Conservation (phyloP, 768 basidiomycete species). For the Calocera cornea region DNA sequence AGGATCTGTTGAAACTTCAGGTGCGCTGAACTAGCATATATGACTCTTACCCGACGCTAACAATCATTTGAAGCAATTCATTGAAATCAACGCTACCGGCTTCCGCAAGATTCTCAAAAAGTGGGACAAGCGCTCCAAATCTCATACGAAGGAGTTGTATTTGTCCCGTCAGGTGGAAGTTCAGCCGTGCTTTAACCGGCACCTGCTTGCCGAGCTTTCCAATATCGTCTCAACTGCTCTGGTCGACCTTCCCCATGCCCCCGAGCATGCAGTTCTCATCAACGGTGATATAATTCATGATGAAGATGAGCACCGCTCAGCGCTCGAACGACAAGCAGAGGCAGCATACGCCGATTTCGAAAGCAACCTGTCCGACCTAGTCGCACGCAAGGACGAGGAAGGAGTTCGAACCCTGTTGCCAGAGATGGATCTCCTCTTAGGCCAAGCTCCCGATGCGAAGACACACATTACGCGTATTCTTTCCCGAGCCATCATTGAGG, state of each 20-base stretch:
- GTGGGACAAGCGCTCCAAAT: slow-evolving; percentile 93
- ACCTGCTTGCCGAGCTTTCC: slow-evolving; percentile 81
- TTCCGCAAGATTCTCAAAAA: slow-evolving; percentile 97
- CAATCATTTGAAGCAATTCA: slow-evolving; percentile 55
- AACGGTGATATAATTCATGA: slow-evolving; percentile 46
- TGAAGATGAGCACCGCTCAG: slow-evolving; percentile 26
- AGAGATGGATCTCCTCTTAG: slow-evolving; percentile 52
- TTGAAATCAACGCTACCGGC: slow-evolving; percentile 93
- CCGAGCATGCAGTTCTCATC: slow-evolving; percentile 64
- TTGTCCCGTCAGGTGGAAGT: slow-evolving; percentile 93
- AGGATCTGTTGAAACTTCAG: slow-evolving; percentile 90
- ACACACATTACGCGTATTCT: slow-evolving; percentile 77
- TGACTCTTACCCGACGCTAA: neutral
- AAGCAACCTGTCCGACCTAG: slow-evolving; percentile 66
- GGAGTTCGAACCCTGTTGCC: slow-evolving; percentile 56
- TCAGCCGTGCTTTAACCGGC: slow-evolving; percentile 95
- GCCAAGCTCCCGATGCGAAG: slow-evolving; percentile 42
- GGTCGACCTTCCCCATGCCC: slow-evolving; percentile 62
- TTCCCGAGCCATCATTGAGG: slow-evolving; percentile 83
- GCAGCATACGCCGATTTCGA: slow-evolving; percentile 47
- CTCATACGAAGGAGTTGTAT: slow-evolving; percentile 92
- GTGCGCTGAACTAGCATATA: slow-evolving; percentile 30
- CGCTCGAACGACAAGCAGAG: slow-evolving; percentile 53
- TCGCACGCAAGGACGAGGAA: slow-evolving; percentile 44
- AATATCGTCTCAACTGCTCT: slow-evolving; percentile 81